Base-by-base conservation (phyloP, 345 rosid genomes). In the Sisymbrium altissimum region DNA sequence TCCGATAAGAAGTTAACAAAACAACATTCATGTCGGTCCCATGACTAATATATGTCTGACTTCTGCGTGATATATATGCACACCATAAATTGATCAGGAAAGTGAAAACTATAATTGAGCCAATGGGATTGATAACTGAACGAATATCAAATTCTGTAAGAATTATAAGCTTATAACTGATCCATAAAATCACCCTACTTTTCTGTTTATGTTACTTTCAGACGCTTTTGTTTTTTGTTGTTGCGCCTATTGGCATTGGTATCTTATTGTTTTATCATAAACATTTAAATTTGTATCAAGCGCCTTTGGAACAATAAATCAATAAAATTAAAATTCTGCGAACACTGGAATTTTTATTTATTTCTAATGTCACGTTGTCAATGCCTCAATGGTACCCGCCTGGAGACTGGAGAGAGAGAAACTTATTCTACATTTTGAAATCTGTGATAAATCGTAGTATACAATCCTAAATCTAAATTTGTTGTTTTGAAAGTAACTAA, bases 1-100 rank as follows among this genome's bases (percentile, higher is more conserved):
- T 70, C 66, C 75, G 36, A 36, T 70, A 54, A 63, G 71, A 70
- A 17, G 19, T 55, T 61, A 76, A 46, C 70, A 76, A 45, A 43
- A 48, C 50, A 64, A 64, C 74, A 70, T 76, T 52, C 64, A 76
- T 54, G 80, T 63, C 53, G 74, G 74, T 64, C 75, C 79, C 80
- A 41, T 63, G 65, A 63, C 45, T 62, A 54, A 54, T 70, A 61
- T 44, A 19, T 36, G 66, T 53, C 75, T 70, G 71, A 70, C 69
- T 27, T 52, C 64, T 75, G 14, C 35, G 61, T 68, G 63, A 68
- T 75, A 14, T 74, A 50, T 41, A 52, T 36, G 35, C 73, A 39
- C 19, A 40, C 17, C 73, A 59, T 50, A 49, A 49, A 39, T 9
- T 50, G 49, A 35, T 75, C 73, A 68, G 56, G 52, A 59, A 66